Conservation (phyloP, 208 protist genomes). For the Crithidia acanthocephali region DNA sequence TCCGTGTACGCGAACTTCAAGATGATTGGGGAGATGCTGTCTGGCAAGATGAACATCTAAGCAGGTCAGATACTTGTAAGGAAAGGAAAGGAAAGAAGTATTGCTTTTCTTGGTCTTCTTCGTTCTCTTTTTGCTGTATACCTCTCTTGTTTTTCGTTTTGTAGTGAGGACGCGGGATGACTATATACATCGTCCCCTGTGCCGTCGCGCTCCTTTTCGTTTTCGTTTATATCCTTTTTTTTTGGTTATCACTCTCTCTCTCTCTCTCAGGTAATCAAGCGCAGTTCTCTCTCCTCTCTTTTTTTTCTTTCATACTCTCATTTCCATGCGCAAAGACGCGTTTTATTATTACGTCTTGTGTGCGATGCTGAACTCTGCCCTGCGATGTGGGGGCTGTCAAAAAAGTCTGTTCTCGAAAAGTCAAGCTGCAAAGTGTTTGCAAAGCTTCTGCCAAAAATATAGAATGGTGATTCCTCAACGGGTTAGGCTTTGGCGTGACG, state of each 20-base stretch:
- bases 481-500: too few relatives aligned
- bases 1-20: slow-evolving; percentile 57
- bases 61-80: neutral
- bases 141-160: neutral
- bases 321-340: neutral
- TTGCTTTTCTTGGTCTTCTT: neutral
- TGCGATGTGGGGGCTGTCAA: too few relatives aligned
- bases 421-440: too few relatives aligned
- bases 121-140: neutral
- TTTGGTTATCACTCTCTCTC: neutral
- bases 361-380: too few relatives aligned
- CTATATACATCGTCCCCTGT: neutral
- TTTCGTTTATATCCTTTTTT: neutral
- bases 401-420: too few relatives aligned
- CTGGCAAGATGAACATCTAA: slow-evolving; percentile 51
- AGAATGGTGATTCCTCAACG: too few relatives aligned
- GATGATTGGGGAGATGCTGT: slow-evolving; percentile 52
- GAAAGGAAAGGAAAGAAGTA: neutral
- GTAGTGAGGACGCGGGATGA: too few relatives aligned
- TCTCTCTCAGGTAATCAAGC: neutral
- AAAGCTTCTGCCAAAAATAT: too few relatives aligned
- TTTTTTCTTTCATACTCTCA: neutral
- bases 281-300: neutral
- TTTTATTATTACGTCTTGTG: too few relatives aligned
- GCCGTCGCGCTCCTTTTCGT: neutral